phyloP scores from a whole-genome alignment of 768 basidiomycete genomes.

The Mycena albidolilacea region DNA sequence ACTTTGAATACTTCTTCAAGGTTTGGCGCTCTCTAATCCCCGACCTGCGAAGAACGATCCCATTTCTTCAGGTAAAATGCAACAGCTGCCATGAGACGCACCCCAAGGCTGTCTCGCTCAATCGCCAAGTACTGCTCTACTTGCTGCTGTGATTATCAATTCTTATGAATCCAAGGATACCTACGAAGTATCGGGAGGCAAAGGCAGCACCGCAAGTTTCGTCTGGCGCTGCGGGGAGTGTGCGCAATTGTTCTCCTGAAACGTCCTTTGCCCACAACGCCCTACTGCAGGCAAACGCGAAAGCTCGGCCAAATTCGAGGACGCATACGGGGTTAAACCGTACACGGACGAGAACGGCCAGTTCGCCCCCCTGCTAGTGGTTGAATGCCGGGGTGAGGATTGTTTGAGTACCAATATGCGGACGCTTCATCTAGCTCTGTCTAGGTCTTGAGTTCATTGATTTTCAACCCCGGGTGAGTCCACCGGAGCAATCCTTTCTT shows the following conservation, averaged over 20 bases:
- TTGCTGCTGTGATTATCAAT: constrained; percentile 23
- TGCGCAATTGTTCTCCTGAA: constrained; percentile 42
- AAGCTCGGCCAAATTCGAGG: constrained; percentile 85
- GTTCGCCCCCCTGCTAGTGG: constrained; percentile 73
- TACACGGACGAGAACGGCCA: constrained; percentile 76
- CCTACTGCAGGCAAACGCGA: constrained; percentile 74
- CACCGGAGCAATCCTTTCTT: neutral
- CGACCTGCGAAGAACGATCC: constrained; percentile 14
- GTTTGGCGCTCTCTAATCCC: constrained; percentile 51
- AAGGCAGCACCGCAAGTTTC: constrained; percentile 80
- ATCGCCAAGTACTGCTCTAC: constrained; percentile 67
- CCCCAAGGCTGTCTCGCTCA: constrained; percentile 79
- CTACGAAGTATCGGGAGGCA: constrained; percentile 75
- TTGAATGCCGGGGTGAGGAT: constrained; percentile 77
- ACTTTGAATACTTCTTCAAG: constrained; percentile 88
- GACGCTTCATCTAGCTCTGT: neutral
- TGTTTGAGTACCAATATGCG: neutral
- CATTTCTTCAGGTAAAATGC: constrained; percentile 73
- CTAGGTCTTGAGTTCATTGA: constrained; percentile 82
- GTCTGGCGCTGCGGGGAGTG: constrained; percentile 87
- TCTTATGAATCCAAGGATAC: constrained; percentile 64
- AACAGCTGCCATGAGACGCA: constrained; percentile 85
- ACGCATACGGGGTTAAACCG: constrained; percentile 60
- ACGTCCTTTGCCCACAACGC: constrained; percentile 14
- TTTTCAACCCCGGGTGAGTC: constrained; percentile 80